These are phyloP conservation scores for Botrytis paeoniae DNA, from an alignment of 2,329 filamentous ascomycete genomes.

Conservation along the genomic window DNA sequence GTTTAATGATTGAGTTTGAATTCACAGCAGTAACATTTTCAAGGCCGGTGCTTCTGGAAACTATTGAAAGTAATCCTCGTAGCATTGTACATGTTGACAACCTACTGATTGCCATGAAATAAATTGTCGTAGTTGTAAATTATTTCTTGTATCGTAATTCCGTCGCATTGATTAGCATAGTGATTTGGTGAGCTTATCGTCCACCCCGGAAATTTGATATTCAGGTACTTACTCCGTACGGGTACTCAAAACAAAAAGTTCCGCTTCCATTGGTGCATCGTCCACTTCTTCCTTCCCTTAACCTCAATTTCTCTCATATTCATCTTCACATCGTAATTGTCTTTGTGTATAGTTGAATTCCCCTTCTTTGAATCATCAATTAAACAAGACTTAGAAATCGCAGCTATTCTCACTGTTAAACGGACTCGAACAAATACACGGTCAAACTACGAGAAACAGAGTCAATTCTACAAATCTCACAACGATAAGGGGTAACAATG, in stretches of 20 bases:
- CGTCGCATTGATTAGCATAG: conserved; percentile 12
- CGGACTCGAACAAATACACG: background rate
- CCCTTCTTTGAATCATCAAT: background rate
- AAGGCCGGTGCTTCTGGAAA: conserved; percentile 21
- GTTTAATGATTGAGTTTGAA: conserved; percentile 2
- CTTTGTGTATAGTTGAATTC: background rate
- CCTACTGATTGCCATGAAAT: conserved; percentile 7
- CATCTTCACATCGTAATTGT: background rate
- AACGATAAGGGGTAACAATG: conserved; percentile 24
- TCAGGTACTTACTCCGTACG: conserved; percentile 4
- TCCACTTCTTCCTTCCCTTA: background rate
- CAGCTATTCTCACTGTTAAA: background rate
- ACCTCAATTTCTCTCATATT: background rate
- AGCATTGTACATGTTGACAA: conserved; percentile 34
- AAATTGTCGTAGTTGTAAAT: background rate
- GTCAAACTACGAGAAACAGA: background rate
- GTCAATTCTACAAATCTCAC: background rate
- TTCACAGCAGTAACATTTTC: conserved; percentile 15
- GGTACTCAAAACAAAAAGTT: background rate
- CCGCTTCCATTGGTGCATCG: background rate
- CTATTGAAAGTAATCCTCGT: conserved; percentile 23
- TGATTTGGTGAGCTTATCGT: background rate
- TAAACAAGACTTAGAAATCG: no score
- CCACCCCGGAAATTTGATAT: conserved; percentile 7
- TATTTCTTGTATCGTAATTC: background rate